phyloP scores from a whole-genome alignment of 805 yeast species.

The Starmerella khaoyaiensis region DNA sequence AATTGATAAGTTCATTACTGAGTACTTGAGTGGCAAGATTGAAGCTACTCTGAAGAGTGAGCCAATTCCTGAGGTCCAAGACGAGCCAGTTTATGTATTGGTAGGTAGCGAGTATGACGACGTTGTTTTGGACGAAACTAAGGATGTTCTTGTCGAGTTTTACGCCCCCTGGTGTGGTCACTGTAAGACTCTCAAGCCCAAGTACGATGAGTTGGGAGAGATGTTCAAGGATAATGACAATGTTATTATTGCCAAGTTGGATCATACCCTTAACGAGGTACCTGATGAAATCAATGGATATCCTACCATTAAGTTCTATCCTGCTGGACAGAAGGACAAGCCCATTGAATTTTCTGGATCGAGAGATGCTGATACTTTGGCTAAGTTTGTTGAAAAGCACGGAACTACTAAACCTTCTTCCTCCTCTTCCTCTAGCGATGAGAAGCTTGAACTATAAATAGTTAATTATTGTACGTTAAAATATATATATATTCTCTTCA shows the following conservation, averaged over 20 bases:
- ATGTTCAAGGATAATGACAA: constrained; percentile 41
- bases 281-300: constrained; percentile 66
- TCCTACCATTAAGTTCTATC: constrained; percentile 85
- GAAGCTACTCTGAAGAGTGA: constrained; percentile 67
- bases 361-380: constrained; percentile 61
- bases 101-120: constrained; percentile 76
- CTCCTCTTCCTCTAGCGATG: too few species aligned
- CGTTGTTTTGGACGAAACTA: constrained; percentile 47
- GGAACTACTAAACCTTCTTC: constrained; percentile 55
- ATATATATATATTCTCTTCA: too few species aligned
- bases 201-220: constrained; percentile 74
- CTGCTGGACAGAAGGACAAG: constrained; percentile 62
- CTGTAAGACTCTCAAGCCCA: constrained; percentile 83
- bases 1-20: constrained; percentile 49
- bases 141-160: constrained; percentile 65
- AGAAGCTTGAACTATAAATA: too few species aligned
- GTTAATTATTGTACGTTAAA: too few species aligned
- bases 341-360: constrained; percentile 56
- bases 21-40: constrained; percentile 50
- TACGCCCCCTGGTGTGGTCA: constrained; percentile 91
- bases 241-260: constrained; percentile 72
- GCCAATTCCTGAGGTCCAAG: constrained; percentile 62
- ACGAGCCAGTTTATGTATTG: constrained; percentile 53
- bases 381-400: constrained; percentile 54
- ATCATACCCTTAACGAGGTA: constrained; percentile 83